These are phyloP conservation scores for Calonectria fujianensis DNA, from an alignment of 2,329 filamentous ascomycete species.

Conservation along the genomic window DNA sequence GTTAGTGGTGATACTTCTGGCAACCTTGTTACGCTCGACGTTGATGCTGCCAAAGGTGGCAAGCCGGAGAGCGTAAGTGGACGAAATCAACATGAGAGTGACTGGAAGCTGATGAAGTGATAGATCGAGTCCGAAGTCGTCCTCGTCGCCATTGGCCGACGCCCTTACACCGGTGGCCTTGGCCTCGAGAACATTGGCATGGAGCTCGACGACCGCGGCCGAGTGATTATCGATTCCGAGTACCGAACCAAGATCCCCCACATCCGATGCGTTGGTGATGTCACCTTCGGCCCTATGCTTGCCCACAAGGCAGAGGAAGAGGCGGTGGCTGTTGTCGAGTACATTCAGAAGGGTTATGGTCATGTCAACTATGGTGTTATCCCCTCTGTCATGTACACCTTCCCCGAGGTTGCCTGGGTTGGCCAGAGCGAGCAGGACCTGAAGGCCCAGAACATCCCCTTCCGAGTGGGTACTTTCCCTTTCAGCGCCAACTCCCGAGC, in stretches of 20 bases:
- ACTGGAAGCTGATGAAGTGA: conserved; percentile 47
- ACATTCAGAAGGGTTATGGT: conserved; percentile 97
- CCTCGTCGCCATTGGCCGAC: conserved; percentile 95
- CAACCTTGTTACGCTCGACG: conserved; percentile 85
- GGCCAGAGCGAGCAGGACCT: conserved; percentile 98
- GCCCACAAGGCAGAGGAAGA: conserved; percentile 99
- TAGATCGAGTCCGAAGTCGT: conserved; percentile 96
- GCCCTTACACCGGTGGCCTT: conserved; percentile 94
- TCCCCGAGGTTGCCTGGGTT: conserved; percentile 99
- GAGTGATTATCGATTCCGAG: conserved; percentile 97
- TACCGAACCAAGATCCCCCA: conserved; percentile 98
- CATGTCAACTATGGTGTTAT: conserved; percentile 99
- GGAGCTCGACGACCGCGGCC: conserved; percentile 93
- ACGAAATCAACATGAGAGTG: conserved; percentile 1
- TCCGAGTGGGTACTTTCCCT: conserved; percentile 95
- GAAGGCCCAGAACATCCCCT: conserved; percentile 91
- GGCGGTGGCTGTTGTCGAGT: conserved; percentile 94
- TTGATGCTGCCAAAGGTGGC: conserved; percentile 96
- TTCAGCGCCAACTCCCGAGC: conserved; percentile 99
- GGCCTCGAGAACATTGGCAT: conserved; percentile 95
- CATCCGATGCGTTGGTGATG: conserved; percentile 97
- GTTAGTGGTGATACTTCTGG: conserved; percentile 86
- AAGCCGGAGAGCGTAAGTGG: conserved; percentile 89
- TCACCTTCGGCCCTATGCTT: conserved; percentile 98
- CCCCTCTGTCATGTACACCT: conserved; percentile 99